phyloP scores from a whole-genome alignment of 345 rosid species.

The Mallotus nudiflorus region DNA sequence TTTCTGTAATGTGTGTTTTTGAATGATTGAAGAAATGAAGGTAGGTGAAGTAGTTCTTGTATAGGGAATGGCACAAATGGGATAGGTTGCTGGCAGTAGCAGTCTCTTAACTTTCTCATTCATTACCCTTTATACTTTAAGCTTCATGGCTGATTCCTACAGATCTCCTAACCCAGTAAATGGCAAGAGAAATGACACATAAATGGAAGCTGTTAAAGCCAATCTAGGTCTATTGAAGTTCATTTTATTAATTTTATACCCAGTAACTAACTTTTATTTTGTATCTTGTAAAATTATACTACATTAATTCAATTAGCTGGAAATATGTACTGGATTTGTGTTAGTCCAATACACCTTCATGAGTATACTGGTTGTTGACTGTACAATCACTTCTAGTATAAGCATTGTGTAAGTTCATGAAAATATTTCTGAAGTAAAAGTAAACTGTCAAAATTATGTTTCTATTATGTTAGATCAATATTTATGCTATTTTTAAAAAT shows the following conservation, averaged over 20 bases:
- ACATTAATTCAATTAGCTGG: background rate
- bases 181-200: constrained; percentile 8
- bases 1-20: no score
- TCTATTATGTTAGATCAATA: no score
- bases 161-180: constrained; percentile 8
- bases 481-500: no score
- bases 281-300: no score
- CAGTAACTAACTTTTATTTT: no score
- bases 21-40: no score
- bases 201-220: constrained; percentile 14
- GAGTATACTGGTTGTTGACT: constrained; percentile 5
- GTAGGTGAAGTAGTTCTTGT: no score
- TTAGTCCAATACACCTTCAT: constrained; percentile 6
- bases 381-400: constrained; percentile 5
- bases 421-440: no score
- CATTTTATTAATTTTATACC: background rate
- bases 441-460: no score
- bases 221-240: background rate
- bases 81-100: constrained; percentile 20
- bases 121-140: constrained; percentile 15
- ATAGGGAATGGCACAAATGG: constrained; percentile 25
- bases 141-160: constrained; percentile 24
- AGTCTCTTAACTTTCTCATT: constrained; percentile 15
- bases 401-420: constrained; percentile 21
- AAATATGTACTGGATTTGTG: constrained; percentile 8